Percentiles rank a stretch among this genome's conserved stretches.
phyloP scores from a whole-genome alignment of 306 rosid species.

The Citrullus mucosospermus region DNA sequence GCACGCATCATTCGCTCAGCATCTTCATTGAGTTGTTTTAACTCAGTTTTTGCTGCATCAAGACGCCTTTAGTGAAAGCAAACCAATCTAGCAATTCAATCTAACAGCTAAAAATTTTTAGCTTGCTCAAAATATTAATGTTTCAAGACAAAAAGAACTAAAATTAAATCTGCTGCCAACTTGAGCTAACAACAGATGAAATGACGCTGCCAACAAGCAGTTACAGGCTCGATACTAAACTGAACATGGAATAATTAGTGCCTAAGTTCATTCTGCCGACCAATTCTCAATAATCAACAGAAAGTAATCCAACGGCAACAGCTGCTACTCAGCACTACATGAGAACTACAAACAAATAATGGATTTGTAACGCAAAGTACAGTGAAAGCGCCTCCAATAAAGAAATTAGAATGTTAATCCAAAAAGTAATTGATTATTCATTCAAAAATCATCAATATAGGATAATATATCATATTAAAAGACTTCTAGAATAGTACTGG shows the following conservation, averaged over 20 bases:
- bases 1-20: constrained; percentile 33
- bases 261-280: neutral
- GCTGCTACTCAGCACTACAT: neutral
- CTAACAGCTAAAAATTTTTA: neutral
- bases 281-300: neutral
- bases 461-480: neutral
- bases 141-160: neutral
- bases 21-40: constrained; percentile 30
- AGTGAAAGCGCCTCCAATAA: neutral
- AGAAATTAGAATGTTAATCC: neutral
- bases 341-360: neutral
- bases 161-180: neutral
- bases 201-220: neutral
- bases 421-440: neutral
- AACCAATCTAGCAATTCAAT: neutral
- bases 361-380: neutral
- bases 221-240: neutral
- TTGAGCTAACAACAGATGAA: neutral
- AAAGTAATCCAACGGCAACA: neutral
- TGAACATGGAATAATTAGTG: neutral
- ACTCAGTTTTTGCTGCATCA: constrained; percentile 48
- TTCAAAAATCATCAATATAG: neutral
- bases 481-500: neutral
- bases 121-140: neutral
- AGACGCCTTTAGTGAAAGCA: neutral